Base-by-base conservation (phyloP, 495 filamentous ascomycete species). In the Filosporella fistucella region DNA sequence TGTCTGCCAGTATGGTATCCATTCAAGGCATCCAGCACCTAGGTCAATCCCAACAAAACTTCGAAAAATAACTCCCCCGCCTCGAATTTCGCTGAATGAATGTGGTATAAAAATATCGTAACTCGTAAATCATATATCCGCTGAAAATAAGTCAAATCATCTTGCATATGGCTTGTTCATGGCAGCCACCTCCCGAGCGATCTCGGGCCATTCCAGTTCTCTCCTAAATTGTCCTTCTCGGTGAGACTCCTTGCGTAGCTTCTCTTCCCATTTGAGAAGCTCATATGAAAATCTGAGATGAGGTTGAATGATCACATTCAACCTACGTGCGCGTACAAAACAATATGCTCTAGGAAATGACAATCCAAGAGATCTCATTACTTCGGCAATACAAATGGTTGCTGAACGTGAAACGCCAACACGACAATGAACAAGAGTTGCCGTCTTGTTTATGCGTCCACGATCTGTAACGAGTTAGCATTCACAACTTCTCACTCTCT, bases 381-480 rank as follows among this genome's bases (percentile, higher is more conserved):
- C 91, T 66, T 96, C 91, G 25, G 93, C 93, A 58, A 98, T 97
- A 68, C 93, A 97, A 61, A 98, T 96, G 7, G 93, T 98, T 17
- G 93, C 93, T 39, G 86, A 91, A 49, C 93, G 76, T 16, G 90
- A 96, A 49, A 98, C 93, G 38, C 93, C 93, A 34, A 98, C 93
- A 11, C 94, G 84, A 63, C 93, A 98, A 64, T 98, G 93, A 21
- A 98, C 93, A 36, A 98, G 72, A 1, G 93, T 96, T n/a, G 91
- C 89, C 4, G 77, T 84, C 17, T 80, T 78, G 33, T 87, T 83
- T 32, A 60, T 60, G 56, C 84, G 86, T 29, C 91, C 89, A 58
- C 82, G 76, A 22, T 85, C 91, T 95, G 46, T n/a, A 12, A n/a
- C 3, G 9, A 23, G 30, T 52, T 45, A 49, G 52, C 17, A 4